Evolutionary conservation across 2,329 filamentous ascomycete genomes (phyloP).

Genomic region (Pyrenophora teres): DNA sequence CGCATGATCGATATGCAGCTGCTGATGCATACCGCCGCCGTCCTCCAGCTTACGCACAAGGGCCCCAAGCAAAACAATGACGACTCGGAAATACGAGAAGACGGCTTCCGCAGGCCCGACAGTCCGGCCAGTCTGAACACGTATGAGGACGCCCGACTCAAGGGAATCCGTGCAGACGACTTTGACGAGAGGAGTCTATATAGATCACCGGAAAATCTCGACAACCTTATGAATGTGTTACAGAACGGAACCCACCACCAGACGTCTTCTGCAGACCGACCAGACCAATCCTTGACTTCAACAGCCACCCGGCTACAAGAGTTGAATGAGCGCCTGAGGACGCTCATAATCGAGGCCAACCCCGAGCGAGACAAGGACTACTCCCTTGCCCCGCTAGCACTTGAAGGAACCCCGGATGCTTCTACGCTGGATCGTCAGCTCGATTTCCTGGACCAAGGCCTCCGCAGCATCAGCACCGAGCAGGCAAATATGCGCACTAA

Average conservation of each 20-base stretch:
- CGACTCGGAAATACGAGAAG: constrained; percentile 47
- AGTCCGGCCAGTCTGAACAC: constrained; percentile 79
- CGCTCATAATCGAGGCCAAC: constrained; percentile 68
- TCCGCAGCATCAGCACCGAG: constrained; percentile 65
- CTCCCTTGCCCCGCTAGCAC: constrained; percentile 32
- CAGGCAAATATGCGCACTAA: constrained; percentile 48
- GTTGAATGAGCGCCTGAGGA: constrained; percentile 68
- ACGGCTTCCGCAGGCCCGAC: constrained; percentile 59
- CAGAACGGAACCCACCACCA: constrained; percentile 44
- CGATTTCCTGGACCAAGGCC: constrained; percentile 70
- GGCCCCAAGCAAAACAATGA: constrained; percentile 65
- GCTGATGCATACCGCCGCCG: constrained; percentile 87
- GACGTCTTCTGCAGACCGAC: constrained; percentile 33
- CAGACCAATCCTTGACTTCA: constrained; percentile 60
- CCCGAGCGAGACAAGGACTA: constrained; percentile 52
- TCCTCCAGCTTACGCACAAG: constrained; percentile 87
- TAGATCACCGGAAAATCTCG: constrained; percentile 67
- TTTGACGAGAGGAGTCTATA: constrained; percentile 82
- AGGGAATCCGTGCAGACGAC: constrained; percentile 60
- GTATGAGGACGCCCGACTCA: constrained; percentile 61
- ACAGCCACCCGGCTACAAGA: constrained; percentile 70
- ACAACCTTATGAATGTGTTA: constrained; percentile 51
- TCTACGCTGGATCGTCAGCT: constrained; percentile 61
- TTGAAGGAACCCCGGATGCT: constrained; percentile 24
- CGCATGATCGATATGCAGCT: constrained; percentile 76